Conservation (phyloP, 2,329 filamentous ascomycete species). For the Pezizomycotina sp. region DNA sequence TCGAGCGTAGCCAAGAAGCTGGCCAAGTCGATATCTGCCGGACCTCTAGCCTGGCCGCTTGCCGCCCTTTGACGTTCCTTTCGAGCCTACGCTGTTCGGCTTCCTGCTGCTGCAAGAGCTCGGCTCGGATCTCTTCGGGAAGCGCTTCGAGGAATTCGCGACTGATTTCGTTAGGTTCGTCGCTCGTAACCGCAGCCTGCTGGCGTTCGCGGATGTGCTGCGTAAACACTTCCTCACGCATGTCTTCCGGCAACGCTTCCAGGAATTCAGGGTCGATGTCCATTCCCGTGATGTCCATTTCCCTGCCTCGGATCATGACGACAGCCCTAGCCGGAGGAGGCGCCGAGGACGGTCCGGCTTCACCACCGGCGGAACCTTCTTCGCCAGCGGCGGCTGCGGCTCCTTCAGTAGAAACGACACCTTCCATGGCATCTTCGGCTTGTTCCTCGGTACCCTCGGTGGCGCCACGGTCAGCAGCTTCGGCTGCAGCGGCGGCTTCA, state of each 20-base stretch:
- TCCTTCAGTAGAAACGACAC: constrained; percentile 38
- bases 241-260: constrained; percentile 90
- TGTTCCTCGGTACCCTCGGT: constrained; percentile 22
- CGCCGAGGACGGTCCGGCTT: constrained; percentile 33
- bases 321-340: constrained; percentile 47
- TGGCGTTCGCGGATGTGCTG: constrained; percentile 71
- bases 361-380: constrained; percentile 26
- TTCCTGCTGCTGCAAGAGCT: constrained; percentile 80
- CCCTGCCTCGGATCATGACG: constrained; percentile 69
- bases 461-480: constrained; percentile 33
- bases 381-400: constrained; percentile 26
- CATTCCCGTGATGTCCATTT: constrained; percentile 83
- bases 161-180: constrained; percentile 69
- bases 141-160: constrained; percentile 88
- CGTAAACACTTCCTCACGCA: constrained; percentile 89
- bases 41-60: constrained; percentile 36
- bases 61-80: constrained; percentile 50
- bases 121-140: constrained; percentile 73
- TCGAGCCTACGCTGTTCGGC: constrained; percentile 76
- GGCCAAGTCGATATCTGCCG: constrained; percentile 77
- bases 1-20: constrained; percentile 81
- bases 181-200: constrained; percentile 52
- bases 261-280: constrained; percentile 92
- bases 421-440: constrained; percentile 50
- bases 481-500: constrained; percentile 35